Evolutionary conservation across 2,329 filamentous ascomycete genomes (phyloP).

Genomic region (Blastomyces silverae): DNA sequence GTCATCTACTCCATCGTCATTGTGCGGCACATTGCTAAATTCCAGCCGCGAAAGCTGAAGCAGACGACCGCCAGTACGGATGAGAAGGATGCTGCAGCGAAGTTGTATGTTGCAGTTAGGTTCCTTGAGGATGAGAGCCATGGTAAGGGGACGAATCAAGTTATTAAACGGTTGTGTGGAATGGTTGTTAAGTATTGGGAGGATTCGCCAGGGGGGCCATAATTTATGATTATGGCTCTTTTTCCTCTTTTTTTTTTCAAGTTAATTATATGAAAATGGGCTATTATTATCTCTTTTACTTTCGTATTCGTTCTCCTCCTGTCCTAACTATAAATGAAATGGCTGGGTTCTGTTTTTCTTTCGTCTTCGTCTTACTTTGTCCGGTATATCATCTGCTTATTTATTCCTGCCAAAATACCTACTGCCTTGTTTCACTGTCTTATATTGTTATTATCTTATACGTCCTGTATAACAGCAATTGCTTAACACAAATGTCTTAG

Average conservation of each 20-base stretch:
- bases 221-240: background rate
- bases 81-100: conserved; percentile 60
- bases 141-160: conserved; percentile 65
- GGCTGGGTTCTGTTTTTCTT: background rate
- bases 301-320: background rate
- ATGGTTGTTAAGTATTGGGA: conserved; percentile 56
- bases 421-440: background rate
- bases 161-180: conserved; percentile 62
- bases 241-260: background rate
- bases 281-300: background rate
- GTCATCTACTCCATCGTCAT: conserved; percentile 85
- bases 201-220: conserved; percentile 2
- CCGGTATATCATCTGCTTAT: background rate
- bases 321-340: background rate
- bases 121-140: conserved; percentile 61
- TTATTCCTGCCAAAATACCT: background rate
- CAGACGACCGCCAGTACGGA: conserved; percentile 53
- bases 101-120: conserved; percentile 61
- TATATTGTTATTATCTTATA: background rate
- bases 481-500: background rate
- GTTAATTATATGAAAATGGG: background rate
- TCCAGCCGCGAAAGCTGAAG: conserved; percentile 43
- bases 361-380: no score
- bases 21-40: conserved; percentile 64
- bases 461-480: background rate